Base-by-base conservation (phyloP, 495 filamentous ascomycete genomes). In the Platismatia glauca region DNA sequence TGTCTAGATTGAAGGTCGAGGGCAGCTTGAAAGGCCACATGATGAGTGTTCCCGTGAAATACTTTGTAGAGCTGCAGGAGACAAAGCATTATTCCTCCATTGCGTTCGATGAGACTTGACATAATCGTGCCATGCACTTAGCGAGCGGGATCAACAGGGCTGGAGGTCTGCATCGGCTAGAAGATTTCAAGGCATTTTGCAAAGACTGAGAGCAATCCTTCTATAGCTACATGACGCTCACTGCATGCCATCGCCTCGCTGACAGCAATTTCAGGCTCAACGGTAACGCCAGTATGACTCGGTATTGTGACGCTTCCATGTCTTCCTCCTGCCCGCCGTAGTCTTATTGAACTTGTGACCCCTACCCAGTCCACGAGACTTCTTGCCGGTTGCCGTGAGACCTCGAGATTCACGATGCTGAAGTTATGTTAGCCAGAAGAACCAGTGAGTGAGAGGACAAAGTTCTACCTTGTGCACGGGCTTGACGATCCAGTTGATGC, bases 401-500 rank as follows among this genome's bases (percentile, higher is more conserved):
- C 94, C 94, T 76, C 94, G 91, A 72, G 83, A 79, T 82, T 99
- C 94, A 79, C 94, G 95, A 85, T 97, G 94, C 90, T 82, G 68
- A 16, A 20, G n/a, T 31, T 12, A 12, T 13, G 20, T 62, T 59
- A 65, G 59, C 38, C 6, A n/a, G 35, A 50, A n/a, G 6, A 20
- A 11, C 6, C n/a, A 34, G 12, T 13, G 6, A 31, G 53, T 27
- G 60, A n/a, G 27, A 13, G 24, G 11, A 37, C 13, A 43, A 33
- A 38, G 11, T 13, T 77, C 48, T 66, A 84, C 83, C 81, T 99
- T 99, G 88, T 99, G 94, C 68, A 97, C 95, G 64, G 95, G 86
- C 79, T 93, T 94, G 78, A 90, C 89, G 82, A 99, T 99, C 94
- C 94, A 99, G 87, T 96, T 99, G 87, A 99, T 97, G 76, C 94